These are phyloP conservation scores for Pichia sp. DNA, from an alignment of 1,139 yeast species.

Conservation along the genomic window DNA sequence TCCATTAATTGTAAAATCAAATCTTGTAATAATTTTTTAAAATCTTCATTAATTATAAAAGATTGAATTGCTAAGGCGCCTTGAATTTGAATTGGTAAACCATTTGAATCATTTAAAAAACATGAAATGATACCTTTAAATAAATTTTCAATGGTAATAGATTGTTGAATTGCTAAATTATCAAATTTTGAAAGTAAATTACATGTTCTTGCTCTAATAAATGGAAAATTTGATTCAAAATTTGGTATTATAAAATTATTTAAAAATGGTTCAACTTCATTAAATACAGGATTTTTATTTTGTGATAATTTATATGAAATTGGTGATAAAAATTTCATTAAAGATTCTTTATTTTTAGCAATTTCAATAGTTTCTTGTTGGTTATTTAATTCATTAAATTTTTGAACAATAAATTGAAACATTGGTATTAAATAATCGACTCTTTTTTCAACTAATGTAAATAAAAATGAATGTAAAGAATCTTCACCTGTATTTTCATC, in stretches of 20 bases:
- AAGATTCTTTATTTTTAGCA: constrained; percentile 76
- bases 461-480: constrained; percentile 58
- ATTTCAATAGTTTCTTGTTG: constrained; percentile 44
- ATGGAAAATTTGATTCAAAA: constrained; percentile 58
- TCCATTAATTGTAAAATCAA: constrained; percentile 82
- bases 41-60: constrained; percentile 57
- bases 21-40: constrained; percentile 59
- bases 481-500: constrained; percentile 57
- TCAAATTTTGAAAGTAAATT: constrained; percentile 70
- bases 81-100: constrained; percentile 72
- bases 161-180: constrained; percentile 50
- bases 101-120: constrained; percentile 45
- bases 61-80: constrained; percentile 86
- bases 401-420: constrained; percentile 56
- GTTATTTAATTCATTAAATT: constrained; percentile 35
- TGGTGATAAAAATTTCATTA: constrained; percentile 70
- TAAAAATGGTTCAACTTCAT: constrained; percentile 67
- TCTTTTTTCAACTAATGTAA: constrained; percentile 63
- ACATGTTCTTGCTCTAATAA: constrained; percentile 78
- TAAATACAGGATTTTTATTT: constrained; percentile 51
- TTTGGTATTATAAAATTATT: constrained; percentile 64
- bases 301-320: constrained; percentile 54
- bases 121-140: constrained; percentile 65
- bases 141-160: constrained; percentile 44
- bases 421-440: constrained; percentile 55